Evolutionary conservation across 352 stramenopile genomes (phyloP).

Genomic region (Phytophthora uliginosa): DNA sequence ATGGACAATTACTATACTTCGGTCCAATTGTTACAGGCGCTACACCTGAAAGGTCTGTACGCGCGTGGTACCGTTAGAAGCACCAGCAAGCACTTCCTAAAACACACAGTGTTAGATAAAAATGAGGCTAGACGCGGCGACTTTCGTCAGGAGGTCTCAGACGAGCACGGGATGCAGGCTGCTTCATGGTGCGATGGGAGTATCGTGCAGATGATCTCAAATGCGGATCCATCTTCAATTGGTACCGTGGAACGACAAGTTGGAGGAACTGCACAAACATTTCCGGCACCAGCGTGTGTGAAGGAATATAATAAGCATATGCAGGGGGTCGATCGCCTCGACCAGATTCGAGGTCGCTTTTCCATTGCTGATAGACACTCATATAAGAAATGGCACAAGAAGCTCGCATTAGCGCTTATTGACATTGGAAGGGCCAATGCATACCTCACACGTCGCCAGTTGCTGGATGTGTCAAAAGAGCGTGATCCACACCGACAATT

Average conservation of each 20-base stretch:
- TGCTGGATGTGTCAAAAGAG: not conserved
- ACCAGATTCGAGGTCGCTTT: conserved; percentile 36
- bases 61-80: not conserved
- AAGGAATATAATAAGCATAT: conserved; percentile 32
- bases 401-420: conserved; percentile 15
- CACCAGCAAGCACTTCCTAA: not conserved
- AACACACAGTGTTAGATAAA: not conserved
- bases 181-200: not conserved
- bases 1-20: conserved; percentile 14
- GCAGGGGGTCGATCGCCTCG: conserved; percentile 42
- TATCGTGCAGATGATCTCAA: not conserved
- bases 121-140: not conserved
- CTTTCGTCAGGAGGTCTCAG: not conserved
- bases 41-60: not conserved
- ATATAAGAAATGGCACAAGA: conserved; percentile 44
- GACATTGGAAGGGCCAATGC: conserved; percentile 1
- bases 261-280: not conserved
- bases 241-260: not conserved
- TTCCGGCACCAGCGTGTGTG: no score
- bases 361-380: conserved; percentile 38
- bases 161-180: not conserved
- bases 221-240: not conserved
- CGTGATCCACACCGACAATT: not conserved
- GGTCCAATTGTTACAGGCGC: not conserved
- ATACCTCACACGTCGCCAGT: not conserved